A percentile compares a stretch with the other conserved stretches of the same genome.
phyloP scores from a whole-genome alignment of 148 eudicot genomes.

The Bassia scoparia region DNA sequence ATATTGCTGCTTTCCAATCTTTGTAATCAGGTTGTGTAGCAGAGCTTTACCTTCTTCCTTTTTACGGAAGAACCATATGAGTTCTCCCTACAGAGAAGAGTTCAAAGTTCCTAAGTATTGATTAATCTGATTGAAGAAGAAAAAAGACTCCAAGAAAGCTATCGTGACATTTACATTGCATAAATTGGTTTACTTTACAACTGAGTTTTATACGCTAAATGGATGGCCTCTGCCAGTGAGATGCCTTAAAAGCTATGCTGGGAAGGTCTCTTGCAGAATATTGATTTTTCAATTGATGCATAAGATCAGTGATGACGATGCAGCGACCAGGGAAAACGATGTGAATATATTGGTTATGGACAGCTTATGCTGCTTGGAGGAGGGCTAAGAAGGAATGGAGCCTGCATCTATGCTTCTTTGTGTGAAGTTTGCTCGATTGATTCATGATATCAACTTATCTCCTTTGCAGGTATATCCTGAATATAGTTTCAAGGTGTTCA shows the following conservation, averaged over 20 bases:
- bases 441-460: slow-evolving; percentile 90
- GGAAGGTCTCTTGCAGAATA: slow-evolving; percentile 86
- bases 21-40: neutral
- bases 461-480: slow-evolving; percentile 89
- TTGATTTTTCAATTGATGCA: slow-evolving; percentile 48
- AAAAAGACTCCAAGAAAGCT: slow-evolving; percentile 68
- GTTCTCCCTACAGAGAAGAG: slow-evolving; percentile 56
- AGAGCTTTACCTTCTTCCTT: slow-evolving; percentile 9
- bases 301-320: slow-evolving; percentile 22
- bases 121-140: slow-evolving; percentile 78
- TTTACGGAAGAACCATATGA: slow-evolving; percentile 49
- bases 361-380: slow-evolving; percentile 76
- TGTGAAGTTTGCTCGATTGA: slow-evolving; percentile 93
- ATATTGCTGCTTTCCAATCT: too few species aligned
- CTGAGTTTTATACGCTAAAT: slow-evolving; percentile 66
- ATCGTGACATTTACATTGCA: slow-evolving; percentile 57
- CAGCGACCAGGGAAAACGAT: slow-evolving; percentile 11
- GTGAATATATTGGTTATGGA: slow-evolving; percentile 60
- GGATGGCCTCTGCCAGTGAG: slow-evolving; percentile 99
- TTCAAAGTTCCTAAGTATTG: slow-evolving; percentile 68
- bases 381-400: slow-evolving; percentile 75
- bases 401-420: slow-evolving; percentile 92
- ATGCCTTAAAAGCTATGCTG: slow-evolving; percentile 70
- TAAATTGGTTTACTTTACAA: slow-evolving; percentile 43
- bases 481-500: too few species aligned